Conservation (phyloP, 2,329 filamentous ascomycete species). For the Xylariaceae sp. region DNA sequence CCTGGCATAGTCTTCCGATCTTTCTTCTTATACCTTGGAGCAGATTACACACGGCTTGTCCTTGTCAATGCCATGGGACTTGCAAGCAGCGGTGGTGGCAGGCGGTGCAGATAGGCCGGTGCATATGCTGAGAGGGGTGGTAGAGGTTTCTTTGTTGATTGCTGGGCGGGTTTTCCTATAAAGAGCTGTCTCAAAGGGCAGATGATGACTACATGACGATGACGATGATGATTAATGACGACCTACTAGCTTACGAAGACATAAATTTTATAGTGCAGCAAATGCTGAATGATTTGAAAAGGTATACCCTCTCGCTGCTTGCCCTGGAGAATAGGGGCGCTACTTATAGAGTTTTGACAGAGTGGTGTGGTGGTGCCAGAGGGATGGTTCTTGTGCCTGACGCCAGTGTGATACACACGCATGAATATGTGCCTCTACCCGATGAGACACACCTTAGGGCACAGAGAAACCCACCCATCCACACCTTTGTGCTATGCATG, state of each 20-base stretch:
- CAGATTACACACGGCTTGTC: no score
- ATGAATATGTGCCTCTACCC: constrained; percentile 12
- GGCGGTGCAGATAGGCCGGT: no score
- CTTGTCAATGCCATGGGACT: no score
- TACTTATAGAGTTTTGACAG: constrained; percentile 7
- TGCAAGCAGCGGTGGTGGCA: no score
- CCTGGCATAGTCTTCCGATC: constrained; percentile 10
- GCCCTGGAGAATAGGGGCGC: constrained; percentile 6
- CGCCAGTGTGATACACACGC: constrained; percentile 16
- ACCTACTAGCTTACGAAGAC: constrained; percentile 24
- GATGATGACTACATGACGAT: constrained; percentile 23
- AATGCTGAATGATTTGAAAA: not conserved
- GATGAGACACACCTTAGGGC: no score
- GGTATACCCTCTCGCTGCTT: not conserved
- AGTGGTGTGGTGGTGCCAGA: constrained; percentile 13
- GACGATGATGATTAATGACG: constrained; percentile 26
- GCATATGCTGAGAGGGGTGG: no score
- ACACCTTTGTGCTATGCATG: constrained; percentile 12
- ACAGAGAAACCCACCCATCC: constrained; percentile 15
- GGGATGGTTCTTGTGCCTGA: constrained; percentile 16
- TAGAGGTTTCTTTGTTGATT: constrained; percentile 8
- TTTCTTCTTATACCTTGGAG: constrained; percentile 12
- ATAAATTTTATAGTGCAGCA: constrained; percentile 13
- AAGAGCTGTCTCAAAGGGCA: constrained; percentile 27
- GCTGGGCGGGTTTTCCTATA: constrained; percentile 15